Base-by-base conservation (phyloP, 1,284 basidiomycete genomes). In the Sanghuangporus weigelae region DNA sequence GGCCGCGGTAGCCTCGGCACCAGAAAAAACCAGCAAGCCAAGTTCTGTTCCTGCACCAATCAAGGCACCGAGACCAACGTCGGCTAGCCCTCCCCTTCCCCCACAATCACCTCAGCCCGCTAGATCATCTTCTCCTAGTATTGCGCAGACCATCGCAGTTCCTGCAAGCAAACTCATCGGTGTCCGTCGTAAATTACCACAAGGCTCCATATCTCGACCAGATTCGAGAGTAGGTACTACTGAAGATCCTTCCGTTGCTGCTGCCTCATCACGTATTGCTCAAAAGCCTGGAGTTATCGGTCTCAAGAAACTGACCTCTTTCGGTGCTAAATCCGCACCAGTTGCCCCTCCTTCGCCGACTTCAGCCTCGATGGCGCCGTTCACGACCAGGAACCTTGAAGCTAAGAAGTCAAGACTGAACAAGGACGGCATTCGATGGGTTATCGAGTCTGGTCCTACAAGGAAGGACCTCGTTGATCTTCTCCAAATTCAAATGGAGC, bases 401-500 rank as follows among this genome's bases (percentile, higher is more conserved):
- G 81, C 85, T 4, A 96, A 95, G 73, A 84, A 83, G 55, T 69
- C 78, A 23, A 84, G 97, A 40, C 78, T 93, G 51, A 83, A 85
- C 60, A 94, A 92, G 71, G 96, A 98, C 71, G 82, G 84, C 2
- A 82, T 84, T 63, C 82, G 84, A 72, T 91, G 96, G 96, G 75
- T 95, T 67, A 86, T 95, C 67, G 93, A 96, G 72, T 81, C 85
- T 48, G 92, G 91, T 16, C 76, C 90, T 10, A 89, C 89, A 5
- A 82, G 93, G 61, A 92, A 94, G 70, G 96, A 98, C 71, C 83
- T 97, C 19, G 84, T 90, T 46, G 96, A 98, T 55, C 78, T 89
- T 12, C 79, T 99, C 44, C 90, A 95, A 67, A 84, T 84, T 67
- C 97, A 99, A 74, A 97, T 98, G 92, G 95, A 97, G 69, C 82